phyloP scores from a whole-genome alignment of 495 filamentous ascomycete species.

The Cercophora samala region DNA sequence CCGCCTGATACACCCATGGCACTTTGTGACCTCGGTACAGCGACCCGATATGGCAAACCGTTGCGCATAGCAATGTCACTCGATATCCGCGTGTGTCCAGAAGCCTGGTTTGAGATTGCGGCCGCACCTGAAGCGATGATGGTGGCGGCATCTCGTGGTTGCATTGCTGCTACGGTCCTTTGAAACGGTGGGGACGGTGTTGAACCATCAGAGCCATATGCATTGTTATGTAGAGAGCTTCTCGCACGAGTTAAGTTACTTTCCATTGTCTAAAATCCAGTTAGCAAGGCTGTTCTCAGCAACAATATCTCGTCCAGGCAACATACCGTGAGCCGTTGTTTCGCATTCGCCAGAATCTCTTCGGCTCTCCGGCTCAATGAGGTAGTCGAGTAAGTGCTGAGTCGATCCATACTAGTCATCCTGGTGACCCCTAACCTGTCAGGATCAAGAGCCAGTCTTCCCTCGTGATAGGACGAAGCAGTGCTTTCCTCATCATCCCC shows the following conservation, averaged over 20 bases:
- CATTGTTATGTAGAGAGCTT: constrained; percentile 61
- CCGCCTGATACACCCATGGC: constrained; percentile 49
- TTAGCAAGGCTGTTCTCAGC: constrained; percentile 31
- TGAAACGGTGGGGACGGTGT: constrained; percentile 43
- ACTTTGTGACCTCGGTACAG: constrained; percentile 44
- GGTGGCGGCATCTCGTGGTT: constrained; percentile 21
- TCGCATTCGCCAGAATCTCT: constrained; percentile 85
- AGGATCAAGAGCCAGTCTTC: constrained; percentile 29
- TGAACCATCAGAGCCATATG: constrained; percentile 52
- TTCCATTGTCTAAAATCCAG: constrained; percentile 73
- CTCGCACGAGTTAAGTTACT: constrained; percentile 79
- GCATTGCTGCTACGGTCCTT: constrained; percentile 35
- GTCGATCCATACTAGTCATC: constrained; percentile 31
- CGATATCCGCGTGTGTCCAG: constrained; percentile 41
- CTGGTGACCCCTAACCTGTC: constrained; percentile 25
- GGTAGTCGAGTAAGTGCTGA: constrained; percentile 57
- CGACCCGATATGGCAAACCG: constrained; percentile 35
- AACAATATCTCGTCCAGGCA: background rate
- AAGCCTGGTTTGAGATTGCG: constrained; percentile 14
- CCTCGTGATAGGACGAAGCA: constrained; percentile 48
- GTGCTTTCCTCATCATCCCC: constrained; percentile 59
- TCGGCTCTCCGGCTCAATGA: constrained; percentile 80
- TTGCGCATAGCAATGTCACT: constrained; percentile 45
- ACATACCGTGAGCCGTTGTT: constrained; percentile 79
- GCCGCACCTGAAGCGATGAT: constrained; percentile 13